A percentile compares a stretch with the other conserved stretches of the same genome.
Conservation (phyloP, 345 rosid genomes). For the Lepidium aucheri region DNA sequence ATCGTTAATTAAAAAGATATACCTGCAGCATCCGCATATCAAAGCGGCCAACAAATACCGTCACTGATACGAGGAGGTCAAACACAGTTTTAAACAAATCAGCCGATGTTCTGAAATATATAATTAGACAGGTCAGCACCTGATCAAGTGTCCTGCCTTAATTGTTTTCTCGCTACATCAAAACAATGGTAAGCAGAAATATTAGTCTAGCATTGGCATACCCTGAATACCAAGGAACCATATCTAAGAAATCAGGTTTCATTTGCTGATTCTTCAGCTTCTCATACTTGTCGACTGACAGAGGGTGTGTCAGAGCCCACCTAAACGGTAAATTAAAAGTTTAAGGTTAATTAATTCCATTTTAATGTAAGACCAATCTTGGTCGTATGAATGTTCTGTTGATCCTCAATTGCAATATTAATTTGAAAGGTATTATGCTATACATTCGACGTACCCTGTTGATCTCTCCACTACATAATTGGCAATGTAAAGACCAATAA, state of each 20-base stretch:
- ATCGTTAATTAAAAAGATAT: slow-evolving; percentile 1
- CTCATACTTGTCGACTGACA: slow-evolving; percentile 67
- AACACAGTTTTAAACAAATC: slow-evolving; percentile 95
- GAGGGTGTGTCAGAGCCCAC: slow-evolving; percentile 97
- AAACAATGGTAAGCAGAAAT: not conserved
- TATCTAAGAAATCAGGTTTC: slow-evolving; percentile 93
- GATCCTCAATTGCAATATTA: not conserved
- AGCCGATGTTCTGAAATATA: slow-evolving; percentile 84
- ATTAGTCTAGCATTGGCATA: slow-evolving; percentile 27
- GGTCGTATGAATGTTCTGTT: not conserved
- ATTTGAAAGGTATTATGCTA: not conserved
- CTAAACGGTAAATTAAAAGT: slow-evolving; percentile 28
- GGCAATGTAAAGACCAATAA: slow-evolving; percentile 97
- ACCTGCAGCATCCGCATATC: slow-evolving; percentile 99
- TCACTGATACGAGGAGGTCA: slow-evolving; percentile 96
- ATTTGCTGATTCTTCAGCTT: slow-evolving; percentile 73
- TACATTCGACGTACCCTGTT: slow-evolving; percentile 67
- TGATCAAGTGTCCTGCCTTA: not conserved
- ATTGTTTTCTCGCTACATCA: not conserved
- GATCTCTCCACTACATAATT: slow-evolving; percentile 97
- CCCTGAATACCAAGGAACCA: slow-evolving; percentile 99
- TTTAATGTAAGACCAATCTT: not conserved
- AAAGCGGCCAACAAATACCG: slow-evolving; percentile 97
- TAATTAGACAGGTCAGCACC: slow-evolving; percentile 18
- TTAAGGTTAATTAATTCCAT: not conserved